Evolutionary conservation across 306 rosid species (phyloP).

Genomic region (Ochetophila trinervis): DNA sequence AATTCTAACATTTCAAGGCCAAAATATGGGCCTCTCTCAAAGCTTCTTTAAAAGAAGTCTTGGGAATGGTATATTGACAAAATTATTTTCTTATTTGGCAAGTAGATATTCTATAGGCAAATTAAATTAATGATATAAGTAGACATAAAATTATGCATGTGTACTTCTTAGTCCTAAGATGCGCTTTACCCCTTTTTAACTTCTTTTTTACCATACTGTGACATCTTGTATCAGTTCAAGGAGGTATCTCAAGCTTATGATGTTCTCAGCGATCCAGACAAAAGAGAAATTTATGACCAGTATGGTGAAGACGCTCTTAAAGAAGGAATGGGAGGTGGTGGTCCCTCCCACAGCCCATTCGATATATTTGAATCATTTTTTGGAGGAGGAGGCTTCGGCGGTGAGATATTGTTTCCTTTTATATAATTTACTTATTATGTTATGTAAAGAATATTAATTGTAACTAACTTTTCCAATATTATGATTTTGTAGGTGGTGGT

Average conservation of each 20-base stretch:
- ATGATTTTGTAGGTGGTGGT: slow-evolving; percentile 35
- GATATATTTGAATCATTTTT: slow-evolving; percentile 70
- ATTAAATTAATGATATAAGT: too few species aligned
- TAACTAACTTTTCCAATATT: not conserved
- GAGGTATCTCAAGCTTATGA: slow-evolving; percentile 79
- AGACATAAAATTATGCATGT: not conserved
- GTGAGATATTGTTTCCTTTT: slow-evolving; percentile 34
- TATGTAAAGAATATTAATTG: slow-evolving; percentile 6
- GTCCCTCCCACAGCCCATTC: slow-evolving; percentile 59
- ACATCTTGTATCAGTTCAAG: slow-evolving; percentile 53
- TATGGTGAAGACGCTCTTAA: slow-evolving; percentile 84
- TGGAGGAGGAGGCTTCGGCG: slow-evolving; percentile 54
- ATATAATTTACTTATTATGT: not conserved
- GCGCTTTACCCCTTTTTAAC: not conserved
- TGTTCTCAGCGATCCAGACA: slow-evolving; percentile 68
- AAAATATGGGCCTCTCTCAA: too few species aligned
- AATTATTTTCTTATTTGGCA: too few species aligned
- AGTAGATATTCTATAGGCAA: too few species aligned
- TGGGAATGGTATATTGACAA: too few species aligned
- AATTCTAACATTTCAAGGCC: too few species aligned
- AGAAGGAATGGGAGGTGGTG: slow-evolving; percentile 69
- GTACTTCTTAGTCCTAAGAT: not conserved
- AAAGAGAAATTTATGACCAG: slow-evolving; percentile 66
- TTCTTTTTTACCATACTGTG: not conserved
- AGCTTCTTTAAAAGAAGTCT: too few species aligned